Conservation (phyloP, 805 yeast species). For the Ogataea dorogensis region DNA sequence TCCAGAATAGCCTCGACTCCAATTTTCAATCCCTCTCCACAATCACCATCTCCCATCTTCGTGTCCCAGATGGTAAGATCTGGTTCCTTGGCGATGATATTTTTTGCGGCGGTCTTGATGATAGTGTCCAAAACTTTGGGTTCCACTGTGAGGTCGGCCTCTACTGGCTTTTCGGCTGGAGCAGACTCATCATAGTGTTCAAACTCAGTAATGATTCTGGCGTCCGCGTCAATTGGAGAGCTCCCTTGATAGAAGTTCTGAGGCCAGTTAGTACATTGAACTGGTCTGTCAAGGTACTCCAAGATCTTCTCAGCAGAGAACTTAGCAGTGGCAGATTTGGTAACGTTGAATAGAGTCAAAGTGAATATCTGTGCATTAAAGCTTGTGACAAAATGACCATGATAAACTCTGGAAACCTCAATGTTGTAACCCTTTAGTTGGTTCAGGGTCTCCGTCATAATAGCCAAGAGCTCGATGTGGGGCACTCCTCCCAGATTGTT, state of each 20-base stretch:
- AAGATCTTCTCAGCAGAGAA: conserved; percentile 27
- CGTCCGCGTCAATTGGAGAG: conserved; percentile 22
- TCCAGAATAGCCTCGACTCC: conserved; percentile 34
- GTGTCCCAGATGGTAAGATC: conserved; percentile 42
- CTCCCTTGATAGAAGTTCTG: conserved; percentile 14
- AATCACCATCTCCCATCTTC: conserved; percentile 44
- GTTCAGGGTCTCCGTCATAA: conserved; percentile 27
- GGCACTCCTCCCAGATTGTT: conserved; percentile 41
- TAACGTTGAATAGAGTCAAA: conserved; percentile 36
- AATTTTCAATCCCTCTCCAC: conserved; percentile 38
- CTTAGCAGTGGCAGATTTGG: conserved; percentile 28
- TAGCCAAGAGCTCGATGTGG: conserved; percentile 33
- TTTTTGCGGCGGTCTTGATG: conserved; percentile 30
- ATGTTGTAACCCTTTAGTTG: conserved; percentile 31
- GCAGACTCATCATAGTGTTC: conserved; percentile 30
- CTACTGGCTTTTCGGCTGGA: conserved; percentile 4
- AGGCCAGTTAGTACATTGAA: conserved; percentile 36
- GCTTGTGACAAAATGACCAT: conserved; percentile 37
- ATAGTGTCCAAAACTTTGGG: conserved; percentile 16
- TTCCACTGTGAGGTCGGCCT: conserved; percentile 25
- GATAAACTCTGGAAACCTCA: conserved; percentile 32
- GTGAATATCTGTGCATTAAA: conserved; percentile 40
- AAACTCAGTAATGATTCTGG: conserved; percentile 30
- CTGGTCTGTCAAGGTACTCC: conserved; percentile 33
- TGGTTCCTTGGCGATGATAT: conserved; percentile 35